phyloP scores from a whole-genome alignment of 129 eudicot genomes.

The Flaveria ramosissima region DNA sequence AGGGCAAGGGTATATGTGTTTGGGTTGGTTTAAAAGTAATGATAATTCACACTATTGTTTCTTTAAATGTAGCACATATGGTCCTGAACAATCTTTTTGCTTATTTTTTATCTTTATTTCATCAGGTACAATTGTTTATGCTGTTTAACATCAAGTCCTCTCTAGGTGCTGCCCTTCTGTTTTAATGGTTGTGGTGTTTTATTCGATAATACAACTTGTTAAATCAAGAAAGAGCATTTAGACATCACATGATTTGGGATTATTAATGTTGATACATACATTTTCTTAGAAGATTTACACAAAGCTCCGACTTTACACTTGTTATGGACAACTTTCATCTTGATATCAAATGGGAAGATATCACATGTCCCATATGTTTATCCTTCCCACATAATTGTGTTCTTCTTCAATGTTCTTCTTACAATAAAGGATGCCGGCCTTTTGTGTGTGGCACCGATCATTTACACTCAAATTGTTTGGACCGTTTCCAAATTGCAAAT shows the following conservation, averaged over 20 bases:
- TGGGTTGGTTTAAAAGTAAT: neutral
- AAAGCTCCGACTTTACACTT: conserved; percentile 22
- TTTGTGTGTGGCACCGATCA: conserved; percentile 89
- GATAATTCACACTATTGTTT: neutral
- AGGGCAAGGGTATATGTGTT: neutral
- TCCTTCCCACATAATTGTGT: conserved; percentile 90
- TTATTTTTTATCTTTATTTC: conserved; percentile 14
- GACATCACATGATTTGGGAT: conserved; percentile 31
- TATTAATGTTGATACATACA: conserved; percentile 27
- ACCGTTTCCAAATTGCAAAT: conserved; percentile 78
- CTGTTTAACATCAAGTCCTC: conserved; percentile 20
- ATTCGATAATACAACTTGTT: neutral
- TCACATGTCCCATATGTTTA: conserved; percentile 88
- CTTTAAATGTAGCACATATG: neutral
- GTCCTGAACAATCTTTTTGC: neutral
- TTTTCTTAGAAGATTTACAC: conserved; percentile 19
- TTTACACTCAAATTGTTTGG: conserved; percentile 88
- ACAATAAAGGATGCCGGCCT: conserved; percentile 88
- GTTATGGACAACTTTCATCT: conserved; percentile 61
- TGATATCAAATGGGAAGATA: conserved; percentile 74
- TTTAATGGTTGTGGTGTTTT: conserved; percentile 16
- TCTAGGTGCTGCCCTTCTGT: conserved; percentile 10
- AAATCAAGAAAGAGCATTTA: conserved; percentile 4
- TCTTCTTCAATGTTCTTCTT: conserved; percentile 91
- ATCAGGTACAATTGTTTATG: conserved; percentile 31